Evolutionary conservation across 2,329 filamentous ascomycete species (phyloP).

Genomic region (Botrytis fragariae): DNA sequence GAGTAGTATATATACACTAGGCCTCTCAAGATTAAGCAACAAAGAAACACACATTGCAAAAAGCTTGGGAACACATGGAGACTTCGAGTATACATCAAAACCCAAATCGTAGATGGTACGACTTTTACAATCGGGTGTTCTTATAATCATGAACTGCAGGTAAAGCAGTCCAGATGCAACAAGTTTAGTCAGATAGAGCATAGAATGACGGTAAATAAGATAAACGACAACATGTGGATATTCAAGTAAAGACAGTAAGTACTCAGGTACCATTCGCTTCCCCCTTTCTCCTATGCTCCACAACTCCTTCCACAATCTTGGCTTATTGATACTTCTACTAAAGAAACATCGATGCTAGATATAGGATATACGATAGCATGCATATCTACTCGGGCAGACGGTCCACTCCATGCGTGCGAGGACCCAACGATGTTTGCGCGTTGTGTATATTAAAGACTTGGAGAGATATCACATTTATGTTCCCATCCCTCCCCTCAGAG

Average conservation of each 20-base stretch:
- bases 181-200: fast-evolving
- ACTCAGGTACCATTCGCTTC: neutral
- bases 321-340: neutral
- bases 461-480: neutral
- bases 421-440: too few relatives aligned
- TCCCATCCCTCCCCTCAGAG: too few relatives aligned
- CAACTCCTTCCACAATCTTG: fast-evolving
- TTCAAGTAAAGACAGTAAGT: neutral
- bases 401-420: too few relatives aligned
- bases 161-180: neutral
- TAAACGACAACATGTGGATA: neutral
- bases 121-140: fast-evolving
- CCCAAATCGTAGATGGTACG: neutral
- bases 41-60: too few relatives aligned
- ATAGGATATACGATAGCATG: neutral
- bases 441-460: neutral
- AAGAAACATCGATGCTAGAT: neutral
- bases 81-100: neutral
- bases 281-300: neutral
- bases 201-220: neutral
- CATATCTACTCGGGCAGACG: neutral
- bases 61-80: too few relatives aligned
- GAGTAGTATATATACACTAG: neutral
- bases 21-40: neutral
- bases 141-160: fast-evolving